A percentile compares a stretch with the other conserved stretches of the same genome.
These are phyloP conservation scores for Emiliania huxleyi DNA, from an alignment of 78 protist species.

Conservation along the genomic window DNA sequence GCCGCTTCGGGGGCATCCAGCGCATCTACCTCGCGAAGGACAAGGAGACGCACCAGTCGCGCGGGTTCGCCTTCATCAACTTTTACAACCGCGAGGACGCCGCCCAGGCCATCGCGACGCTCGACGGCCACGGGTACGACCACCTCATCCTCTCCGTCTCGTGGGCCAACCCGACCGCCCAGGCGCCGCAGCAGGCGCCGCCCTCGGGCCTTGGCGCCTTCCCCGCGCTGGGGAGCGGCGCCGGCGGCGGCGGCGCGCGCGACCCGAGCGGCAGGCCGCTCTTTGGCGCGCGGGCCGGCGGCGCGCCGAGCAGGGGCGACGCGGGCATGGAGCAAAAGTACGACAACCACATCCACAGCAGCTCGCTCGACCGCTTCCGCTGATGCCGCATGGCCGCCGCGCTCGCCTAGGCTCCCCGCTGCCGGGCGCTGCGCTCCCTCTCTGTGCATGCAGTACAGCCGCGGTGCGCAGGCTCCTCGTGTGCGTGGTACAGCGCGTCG, in stretches of 20 bases:
- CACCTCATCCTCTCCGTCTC: constrained; percentile 49
- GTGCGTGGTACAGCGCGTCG: too few species aligned
- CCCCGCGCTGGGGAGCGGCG: background rate
- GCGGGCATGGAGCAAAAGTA: background rate
- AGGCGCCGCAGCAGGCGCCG: background rate
- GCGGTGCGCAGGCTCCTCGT: too few species aligned
- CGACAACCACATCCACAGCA: background rate
- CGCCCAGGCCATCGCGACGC: constrained; percentile 32
- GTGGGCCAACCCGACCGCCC: constrained; percentile 51
- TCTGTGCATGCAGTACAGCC: too few species aligned
- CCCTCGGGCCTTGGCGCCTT: background rate
- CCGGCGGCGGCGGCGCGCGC: background rate
- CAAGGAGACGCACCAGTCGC: constrained; percentile 35
- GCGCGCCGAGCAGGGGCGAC: background rate
- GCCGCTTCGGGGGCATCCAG: constrained; percentile 39
- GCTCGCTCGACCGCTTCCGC: background rate
- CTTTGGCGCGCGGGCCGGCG: background rate
- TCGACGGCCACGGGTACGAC: constrained; percentile 63
- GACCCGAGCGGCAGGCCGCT: background rate
- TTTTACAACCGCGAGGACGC: constrained; percentile 47
- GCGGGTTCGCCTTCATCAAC: constrained; percentile 63
- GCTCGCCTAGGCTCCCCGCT: too few species aligned
- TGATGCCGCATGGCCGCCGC: too few species aligned
- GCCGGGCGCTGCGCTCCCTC: too few species aligned
- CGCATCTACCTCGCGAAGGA: constrained; percentile 61